Conservation (phyloP, 2,329 filamentous ascomycete genomes). For the Escovopsis weberi region DNA sequence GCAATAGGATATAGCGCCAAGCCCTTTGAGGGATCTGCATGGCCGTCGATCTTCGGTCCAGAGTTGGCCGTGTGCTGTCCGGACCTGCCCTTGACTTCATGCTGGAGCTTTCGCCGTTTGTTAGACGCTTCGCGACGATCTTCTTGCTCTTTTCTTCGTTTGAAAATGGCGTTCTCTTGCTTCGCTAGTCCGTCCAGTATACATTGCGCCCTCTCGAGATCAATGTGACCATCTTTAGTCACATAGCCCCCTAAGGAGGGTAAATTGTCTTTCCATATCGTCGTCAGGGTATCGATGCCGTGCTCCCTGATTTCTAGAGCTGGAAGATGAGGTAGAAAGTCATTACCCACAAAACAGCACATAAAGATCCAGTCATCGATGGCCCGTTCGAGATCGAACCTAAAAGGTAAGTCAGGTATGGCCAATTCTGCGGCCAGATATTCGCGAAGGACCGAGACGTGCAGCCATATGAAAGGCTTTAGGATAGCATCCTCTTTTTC, state of each 20-base stretch:
- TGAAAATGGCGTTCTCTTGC: slow-evolving; percentile 89
- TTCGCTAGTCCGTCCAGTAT: slow-evolving; percentile 81
- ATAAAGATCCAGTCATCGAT: slow-evolving; percentile 98
- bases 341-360: slow-evolving; percentile 98
- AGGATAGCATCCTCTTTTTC: slow-evolving; percentile 61
- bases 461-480: slow-evolving; percentile 97
- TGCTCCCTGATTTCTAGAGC: slow-evolving; percentile 94
- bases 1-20: slow-evolving; percentile 24
- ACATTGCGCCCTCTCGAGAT: slow-evolving; percentile 71
- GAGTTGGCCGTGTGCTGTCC: background rate
- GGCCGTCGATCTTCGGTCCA: slow-evolving; percentile 15
- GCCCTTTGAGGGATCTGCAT: slow-evolving; percentile 19
- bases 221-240: slow-evolving; percentile 86
- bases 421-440: slow-evolving; percentile 84
- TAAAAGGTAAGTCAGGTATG: slow-evolving; percentile 69
- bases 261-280: slow-evolving; percentile 93
- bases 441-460: slow-evolving; percentile 81
- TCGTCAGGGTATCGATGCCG: slow-evolving; percentile 87
- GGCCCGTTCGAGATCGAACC: slow-evolving; percentile 84
- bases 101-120: slow-evolving; percentile 63
- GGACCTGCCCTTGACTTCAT: slow-evolving; percentile 27
- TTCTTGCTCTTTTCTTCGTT: slow-evolving; percentile 70
- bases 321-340: slow-evolving; percentile 94
- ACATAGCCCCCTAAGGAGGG: slow-evolving; percentile 88
- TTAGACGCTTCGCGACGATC: slow-evolving; percentile 68